Conservation (phyloP, 2,329 filamentous ascomycete genomes). For the Ophiostoma novo-ulmi region DNA sequence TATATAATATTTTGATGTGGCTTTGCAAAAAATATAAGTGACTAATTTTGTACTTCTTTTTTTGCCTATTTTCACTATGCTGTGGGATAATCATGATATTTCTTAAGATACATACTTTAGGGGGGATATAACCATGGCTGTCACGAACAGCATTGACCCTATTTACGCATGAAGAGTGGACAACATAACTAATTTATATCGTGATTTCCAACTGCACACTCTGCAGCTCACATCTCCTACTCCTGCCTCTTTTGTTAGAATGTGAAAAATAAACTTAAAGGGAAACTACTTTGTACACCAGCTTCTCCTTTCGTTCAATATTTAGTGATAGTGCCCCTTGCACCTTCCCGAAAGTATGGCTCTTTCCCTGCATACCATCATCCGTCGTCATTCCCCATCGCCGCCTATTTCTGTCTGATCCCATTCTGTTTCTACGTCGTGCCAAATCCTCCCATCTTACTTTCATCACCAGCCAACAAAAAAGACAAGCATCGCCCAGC, state of each 20-base stretch:
- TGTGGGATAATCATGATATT: too few species aligned
- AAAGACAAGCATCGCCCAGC: slow-evolving; percentile 4
- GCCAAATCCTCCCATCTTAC: neutral
- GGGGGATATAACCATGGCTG: neutral
- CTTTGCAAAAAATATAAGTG: too few species aligned
- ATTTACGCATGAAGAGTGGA: too few species aligned
- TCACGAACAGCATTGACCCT: neutral
- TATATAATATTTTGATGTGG: too few species aligned
- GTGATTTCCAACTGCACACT: neutral
- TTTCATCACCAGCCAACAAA: neutral
- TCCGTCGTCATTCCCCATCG: neutral
- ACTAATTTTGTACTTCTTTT: neutral
- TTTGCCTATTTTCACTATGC: neutral
- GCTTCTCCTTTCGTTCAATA: neutral
- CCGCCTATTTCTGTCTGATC: neutral
- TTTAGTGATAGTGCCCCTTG: neutral
- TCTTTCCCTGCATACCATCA: neutral
- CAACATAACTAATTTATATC: neutral
- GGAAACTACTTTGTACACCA: neutral
- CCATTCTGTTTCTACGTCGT: neutral
- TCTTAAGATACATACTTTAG: neutral
- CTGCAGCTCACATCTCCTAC: neutral
- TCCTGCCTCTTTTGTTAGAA: neutral
- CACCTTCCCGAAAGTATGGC: neutral
- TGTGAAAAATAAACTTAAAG: neutral